Conservation (phyloP, 1,284 basidiomycete species). For the Austropuccinia psidii region DNA sequence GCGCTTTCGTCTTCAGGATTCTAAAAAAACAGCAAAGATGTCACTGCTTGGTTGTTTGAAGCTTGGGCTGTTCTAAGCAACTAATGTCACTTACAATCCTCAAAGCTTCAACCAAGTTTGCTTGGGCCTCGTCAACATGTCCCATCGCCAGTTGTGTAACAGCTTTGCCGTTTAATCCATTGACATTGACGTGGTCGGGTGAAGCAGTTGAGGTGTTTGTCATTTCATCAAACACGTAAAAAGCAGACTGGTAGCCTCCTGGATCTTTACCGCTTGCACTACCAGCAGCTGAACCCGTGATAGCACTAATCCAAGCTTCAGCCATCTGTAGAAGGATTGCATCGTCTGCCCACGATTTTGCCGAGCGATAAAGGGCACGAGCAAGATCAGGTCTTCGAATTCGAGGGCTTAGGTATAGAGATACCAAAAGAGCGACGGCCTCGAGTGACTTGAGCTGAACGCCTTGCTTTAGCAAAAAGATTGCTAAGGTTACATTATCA, state of each 20-base stretch:
- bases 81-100: conserved; percentile 41
- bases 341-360: conserved; percentile 78
- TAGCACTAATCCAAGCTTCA: conserved; percentile 75
- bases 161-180: conserved; percentile 71
- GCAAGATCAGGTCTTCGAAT: conserved; percentile 76
- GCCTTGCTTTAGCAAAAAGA: conserved; percentile 34
- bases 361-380: conserved; percentile 69
- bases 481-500: conserved; percentile 9
- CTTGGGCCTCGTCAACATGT: conserved; percentile 70
- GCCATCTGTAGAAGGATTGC: conserved; percentile 79
- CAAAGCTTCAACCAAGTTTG: conserved; percentile 71
- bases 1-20: conserved; percentile 25
- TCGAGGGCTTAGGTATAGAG: conserved; percentile 63
- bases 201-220: conserved; percentile 56
- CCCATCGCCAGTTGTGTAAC: conserved; percentile 72
- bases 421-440: conserved; percentile 70
- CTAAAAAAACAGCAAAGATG: background rate
- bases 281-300: conserved; percentile 56
- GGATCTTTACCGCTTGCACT: conserved; percentile 27
- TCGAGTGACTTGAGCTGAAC: conserved; percentile 35
- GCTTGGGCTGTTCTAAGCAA: background rate
- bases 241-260: conserved; percentile 53
- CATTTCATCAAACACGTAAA: conserved; percentile 86
- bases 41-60: background rate
- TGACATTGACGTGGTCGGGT: conserved; percentile 55